phyloP scores from a whole-genome alignment of 805 yeast species.

The Wickerhamomyces alni region DNA sequence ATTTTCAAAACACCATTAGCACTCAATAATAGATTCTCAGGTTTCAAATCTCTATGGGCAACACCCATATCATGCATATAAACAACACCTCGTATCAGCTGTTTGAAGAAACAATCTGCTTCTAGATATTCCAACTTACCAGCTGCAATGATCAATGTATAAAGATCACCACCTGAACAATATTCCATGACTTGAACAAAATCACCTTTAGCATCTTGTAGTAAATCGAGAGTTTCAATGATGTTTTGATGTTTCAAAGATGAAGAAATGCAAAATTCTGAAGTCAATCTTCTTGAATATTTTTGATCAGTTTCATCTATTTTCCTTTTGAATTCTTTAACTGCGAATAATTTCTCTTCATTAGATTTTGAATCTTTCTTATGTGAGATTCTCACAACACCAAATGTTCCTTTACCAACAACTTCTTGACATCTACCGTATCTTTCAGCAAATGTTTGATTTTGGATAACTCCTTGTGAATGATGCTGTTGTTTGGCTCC shows the following conservation, averaged over 20 bases:
- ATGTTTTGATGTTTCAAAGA: constrained; percentile 74
- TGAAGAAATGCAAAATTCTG: constrained; percentile 79
- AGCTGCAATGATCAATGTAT: constrained; percentile 64
- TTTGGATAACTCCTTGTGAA: constrained; percentile 2
- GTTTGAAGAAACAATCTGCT: constrained; percentile 89
- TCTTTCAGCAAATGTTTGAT: constrained; percentile 70
- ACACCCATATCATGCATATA: constrained; percentile 91
- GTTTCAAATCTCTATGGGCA: constrained; percentile 84
- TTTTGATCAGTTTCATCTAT: constrained; percentile 58
- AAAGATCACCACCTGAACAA: constrained; percentile 78
- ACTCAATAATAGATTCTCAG: constrained; percentile 76
- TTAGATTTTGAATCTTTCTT: constrained; percentile 36
- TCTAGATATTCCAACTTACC: constrained; percentile 79
- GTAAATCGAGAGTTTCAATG: constrained; percentile 66
- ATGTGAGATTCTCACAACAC: constrained; percentile 87
- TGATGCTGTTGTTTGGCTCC: background rate
- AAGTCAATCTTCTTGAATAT: constrained; percentile 67
- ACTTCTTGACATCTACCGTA: constrained; percentile 95
- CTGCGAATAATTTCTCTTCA: constrained; percentile 64
- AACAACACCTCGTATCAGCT: constrained; percentile 72
- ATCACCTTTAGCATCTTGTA: constrained; percentile 77
- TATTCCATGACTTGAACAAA: constrained; percentile 84
- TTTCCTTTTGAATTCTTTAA: constrained; percentile 72
- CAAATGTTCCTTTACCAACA: constrained; percentile 90
- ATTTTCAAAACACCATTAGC: constrained; percentile 70